Base-by-base conservation (phyloP, 192 early-diverging fungal species). In the Phlyctochytrium arcticum region DNA sequence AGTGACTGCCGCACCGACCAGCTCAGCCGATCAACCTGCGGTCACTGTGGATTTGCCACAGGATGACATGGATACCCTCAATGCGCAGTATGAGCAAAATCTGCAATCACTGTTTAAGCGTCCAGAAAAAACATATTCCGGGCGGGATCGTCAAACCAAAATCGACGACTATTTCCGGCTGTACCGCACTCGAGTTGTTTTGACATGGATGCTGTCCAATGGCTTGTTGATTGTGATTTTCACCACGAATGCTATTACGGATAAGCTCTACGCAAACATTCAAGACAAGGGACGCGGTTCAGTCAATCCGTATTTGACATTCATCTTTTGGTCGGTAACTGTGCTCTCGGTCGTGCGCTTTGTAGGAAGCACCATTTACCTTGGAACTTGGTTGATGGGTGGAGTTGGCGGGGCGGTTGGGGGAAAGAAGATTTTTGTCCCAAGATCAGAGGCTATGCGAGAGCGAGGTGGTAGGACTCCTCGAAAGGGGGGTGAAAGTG, bases 311-410 rank as follows among this genome's bases (percentile, higher is more conserved):
- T 91, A 91, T 49, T 72, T 92, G 48, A 83, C 82, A 19, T 85
- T 92, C 71, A 85, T 95, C 56, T 89, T 95, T 66, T 95, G 90
- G 90, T 81, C 80, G n/a, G 90, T 95, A n/a, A 84, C 88, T 7
- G 83, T 65, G 0, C 69, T 94, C 47, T 77, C 89, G 27, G 81
- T 76, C 0, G 71, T 94, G 37, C 80, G 92, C 32, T 91, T 90
- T 71, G 36, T 87, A 19, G 90, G 90, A 4, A 85, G 86, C 60
- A 65, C 78, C 42, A 57, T 85, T 64, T 93, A 92, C 71, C 64
- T 89, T 5, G 19, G 57, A 1, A 27, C 23, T 2, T 76, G 75
- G 74, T 44, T 58, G 47, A 33, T 53, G 36, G 67, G 61, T 35
- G 57, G 48, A 3, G 35, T 62, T 39, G 35, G 7, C 33, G 55